These are phyloP conservation scores for Starmerella etchellsii DNA, from an alignment of 805 yeast genomes.

Conservation along the genomic window DNA sequence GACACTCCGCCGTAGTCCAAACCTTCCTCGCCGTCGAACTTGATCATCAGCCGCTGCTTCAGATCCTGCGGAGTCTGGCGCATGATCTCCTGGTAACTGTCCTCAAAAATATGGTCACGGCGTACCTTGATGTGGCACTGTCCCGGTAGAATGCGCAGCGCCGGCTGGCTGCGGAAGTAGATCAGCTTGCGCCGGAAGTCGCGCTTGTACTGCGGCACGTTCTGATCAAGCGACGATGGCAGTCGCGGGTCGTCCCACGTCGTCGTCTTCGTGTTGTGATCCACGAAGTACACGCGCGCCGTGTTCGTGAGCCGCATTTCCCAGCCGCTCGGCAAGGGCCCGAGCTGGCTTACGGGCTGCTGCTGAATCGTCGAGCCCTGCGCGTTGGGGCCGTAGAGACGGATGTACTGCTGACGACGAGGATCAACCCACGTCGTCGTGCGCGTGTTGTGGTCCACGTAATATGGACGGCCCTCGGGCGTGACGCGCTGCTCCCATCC, in stretches of 20 bases:
- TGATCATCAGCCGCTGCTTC: conserved; percentile 94
- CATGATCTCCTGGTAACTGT: conserved; percentile 96
- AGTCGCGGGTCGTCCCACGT: conserved; percentile 99
- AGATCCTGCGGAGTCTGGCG: conserved; percentile 97
- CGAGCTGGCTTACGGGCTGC: conserved; percentile 94
- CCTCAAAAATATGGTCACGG: conserved; percentile 92
- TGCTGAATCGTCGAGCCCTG: conserved; percentile 81
- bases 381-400: conserved; percentile 71
- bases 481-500: conserved; percentile 99
- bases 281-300: conserved; percentile 96
- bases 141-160: conserved; percentile 91
- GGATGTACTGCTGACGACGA: conserved; percentile 93
- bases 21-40: conserved; percentile 98
- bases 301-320: conserved; percentile 99
- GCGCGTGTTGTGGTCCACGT: conserved; percentile 98
- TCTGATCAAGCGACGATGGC: conserved; percentile 93
- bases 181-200: conserved; percentile 96
- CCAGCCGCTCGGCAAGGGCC: conserved; percentile 98
- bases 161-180: conserved; percentile 97
- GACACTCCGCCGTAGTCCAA: conserved; percentile 99
- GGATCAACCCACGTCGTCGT: conserved; percentile 99
- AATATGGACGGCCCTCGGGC: conserved; percentile 95
- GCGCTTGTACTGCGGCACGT: conserved; percentile 98
- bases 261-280: conserved; percentile 96
- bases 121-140: conserved; percentile 97